These are phyloP conservation scores for Hypoxylon sp. DNA, from an alignment of 2,329 filamentous ascomycete genomes.

Conservation along the genomic window DNA sequence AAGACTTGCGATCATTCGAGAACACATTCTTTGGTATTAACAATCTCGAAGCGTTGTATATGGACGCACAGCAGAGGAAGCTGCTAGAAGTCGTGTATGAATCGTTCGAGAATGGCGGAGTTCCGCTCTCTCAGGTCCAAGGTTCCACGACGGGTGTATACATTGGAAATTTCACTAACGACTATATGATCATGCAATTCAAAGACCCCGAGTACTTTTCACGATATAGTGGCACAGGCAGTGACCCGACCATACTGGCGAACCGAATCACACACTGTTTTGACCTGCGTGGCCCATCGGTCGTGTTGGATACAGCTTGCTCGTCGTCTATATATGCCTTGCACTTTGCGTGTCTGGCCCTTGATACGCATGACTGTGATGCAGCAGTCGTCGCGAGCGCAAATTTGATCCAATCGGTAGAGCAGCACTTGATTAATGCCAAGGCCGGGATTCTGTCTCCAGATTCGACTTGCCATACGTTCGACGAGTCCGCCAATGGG, in stretches of 20 bases:
- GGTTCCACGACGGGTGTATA: conserved; percentile 16
- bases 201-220: conserved; percentile 47
- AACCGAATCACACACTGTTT: conserved; percentile 55
- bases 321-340: conserved; percentile 42
- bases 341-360: conserved; percentile 24
- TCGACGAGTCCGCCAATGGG: conserved; percentile 56
- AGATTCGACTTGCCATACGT: conserved; percentile 55
- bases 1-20: conserved; percentile 50
- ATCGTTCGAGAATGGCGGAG: conserved; percentile 43
- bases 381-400: conserved; percentile 32
- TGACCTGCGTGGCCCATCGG: conserved; percentile 47
- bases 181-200: conserved; percentile 41
- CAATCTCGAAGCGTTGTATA: conserved; percentile 46
- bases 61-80: conserved; percentile 56
- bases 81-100: conserved; percentile 58
- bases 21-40: conserved; percentile 52
- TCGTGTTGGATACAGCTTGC: conserved; percentile 45
- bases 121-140: conserved; percentile 28
- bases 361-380: conserved; percentile 24
- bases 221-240: conserved; percentile 51
- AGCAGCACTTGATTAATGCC: conserved; percentile 16
- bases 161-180: conserved; percentile 46
- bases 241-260: conserved; percentile 46
- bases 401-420: conserved; percentile 31
- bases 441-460: conserved; percentile 54